phyloP scores from a whole-genome alignment of 208 protist species.

The Acanthamoeba quina region DNA sequence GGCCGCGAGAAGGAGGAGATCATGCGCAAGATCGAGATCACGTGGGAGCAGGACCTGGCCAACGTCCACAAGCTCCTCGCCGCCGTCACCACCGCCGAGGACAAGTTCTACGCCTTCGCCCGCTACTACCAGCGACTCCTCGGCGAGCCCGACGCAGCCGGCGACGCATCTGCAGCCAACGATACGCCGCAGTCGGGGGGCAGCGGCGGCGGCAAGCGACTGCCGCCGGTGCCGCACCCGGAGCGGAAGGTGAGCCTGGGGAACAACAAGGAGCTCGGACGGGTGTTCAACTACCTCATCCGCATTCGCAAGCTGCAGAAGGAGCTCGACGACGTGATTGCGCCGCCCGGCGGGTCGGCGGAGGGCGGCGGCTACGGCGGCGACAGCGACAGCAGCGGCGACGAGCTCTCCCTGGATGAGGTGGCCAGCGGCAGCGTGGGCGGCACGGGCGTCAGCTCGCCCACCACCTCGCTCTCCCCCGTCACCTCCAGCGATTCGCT shows the following conservation, averaged over 20 bases:
- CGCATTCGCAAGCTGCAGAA: conserved; percentile 38
- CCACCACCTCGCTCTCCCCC: neutral
- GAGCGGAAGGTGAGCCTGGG: neutral
- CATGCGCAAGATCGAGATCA: neutral
- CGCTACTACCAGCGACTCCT: conserved; percentile 1
- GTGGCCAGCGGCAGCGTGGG: neutral
- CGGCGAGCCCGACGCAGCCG: neutral
- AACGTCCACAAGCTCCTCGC: neutral
- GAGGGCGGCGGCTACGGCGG: too few relatives aligned
- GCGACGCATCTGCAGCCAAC: neutral
- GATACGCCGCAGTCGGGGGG: neutral
- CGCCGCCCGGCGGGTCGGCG: neutral
- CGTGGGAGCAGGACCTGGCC: conserved; percentile 13
- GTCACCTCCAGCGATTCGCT: neutral
- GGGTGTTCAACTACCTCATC: conserved; percentile 23
- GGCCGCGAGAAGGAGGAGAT: neutral
- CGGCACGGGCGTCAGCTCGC: neutral
- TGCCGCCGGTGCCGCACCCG: neutral
- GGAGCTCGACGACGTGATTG: conserved; percentile 32
- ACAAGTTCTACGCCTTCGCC: conserved; percentile 38
- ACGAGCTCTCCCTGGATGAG: neutral
- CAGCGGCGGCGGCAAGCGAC: neutral
- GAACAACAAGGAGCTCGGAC: conserved; percentile 10
- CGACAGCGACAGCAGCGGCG: neutral
- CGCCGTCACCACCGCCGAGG: conserved; percentile 2